Conservation (phyloP, 768 basidiomycete species). For the Cystofilobasidium bisporidii region DNA sequence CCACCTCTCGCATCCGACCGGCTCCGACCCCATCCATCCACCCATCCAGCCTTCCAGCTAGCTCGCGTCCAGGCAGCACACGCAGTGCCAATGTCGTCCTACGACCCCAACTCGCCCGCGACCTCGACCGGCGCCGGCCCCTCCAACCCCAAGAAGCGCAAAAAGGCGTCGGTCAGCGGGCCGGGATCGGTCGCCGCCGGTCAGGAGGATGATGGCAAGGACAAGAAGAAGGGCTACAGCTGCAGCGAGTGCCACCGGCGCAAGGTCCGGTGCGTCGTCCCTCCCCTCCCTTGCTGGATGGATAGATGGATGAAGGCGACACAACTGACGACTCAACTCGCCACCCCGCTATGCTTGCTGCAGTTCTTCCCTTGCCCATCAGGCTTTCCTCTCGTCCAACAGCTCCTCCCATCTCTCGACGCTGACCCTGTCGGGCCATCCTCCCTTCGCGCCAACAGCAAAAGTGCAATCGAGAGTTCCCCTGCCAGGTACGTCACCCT, state of each 20-base stretch:
- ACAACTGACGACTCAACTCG: too few species aligned
- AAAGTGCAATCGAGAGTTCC: conserved; percentile 26
- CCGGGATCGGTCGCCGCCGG: too few species aligned
- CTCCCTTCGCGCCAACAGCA: background rate
- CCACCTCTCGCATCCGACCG: too few species aligned
- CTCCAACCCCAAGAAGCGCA: conserved; percentile 15
- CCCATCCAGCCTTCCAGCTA: too few species aligned
- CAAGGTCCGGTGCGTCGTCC: conserved; percentile 7
- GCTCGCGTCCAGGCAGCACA: too few species aligned
- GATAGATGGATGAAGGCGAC: background rate
- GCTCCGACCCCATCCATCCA: too few species aligned
- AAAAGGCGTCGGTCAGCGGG: background rate
- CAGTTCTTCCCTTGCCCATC: background rate
- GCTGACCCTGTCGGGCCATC: background rate
- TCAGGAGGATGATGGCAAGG: conserved; percentile 3
- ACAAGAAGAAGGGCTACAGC: conserved; percentile 25
- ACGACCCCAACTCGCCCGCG: background rate
- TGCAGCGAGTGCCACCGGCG: conserved; percentile 10
- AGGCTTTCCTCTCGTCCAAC: background rate
- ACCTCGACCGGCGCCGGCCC: background rate
- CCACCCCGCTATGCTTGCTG: background rate
- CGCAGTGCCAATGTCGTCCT: background rate
- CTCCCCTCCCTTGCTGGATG: background rate
- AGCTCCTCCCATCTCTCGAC: conserved; percentile 1
- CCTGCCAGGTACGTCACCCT: conserved; percentile 17